phyloP scores from a whole-genome alignment of 805 yeast genomes.

The Yarrowia yakushimensis region DNA sequence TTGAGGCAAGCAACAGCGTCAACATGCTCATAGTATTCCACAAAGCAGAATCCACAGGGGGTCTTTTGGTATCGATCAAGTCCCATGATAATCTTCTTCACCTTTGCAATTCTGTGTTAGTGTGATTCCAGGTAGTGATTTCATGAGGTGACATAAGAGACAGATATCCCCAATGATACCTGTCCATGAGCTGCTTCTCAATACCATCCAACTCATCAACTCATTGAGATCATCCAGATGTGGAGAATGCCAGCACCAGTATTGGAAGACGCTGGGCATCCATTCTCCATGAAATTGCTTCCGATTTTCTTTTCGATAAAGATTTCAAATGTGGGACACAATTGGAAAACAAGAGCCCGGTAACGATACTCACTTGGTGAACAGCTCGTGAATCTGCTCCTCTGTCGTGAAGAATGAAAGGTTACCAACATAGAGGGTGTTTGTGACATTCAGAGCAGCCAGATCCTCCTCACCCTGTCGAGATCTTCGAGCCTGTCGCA shows the following conservation, averaged over 20 bases:
- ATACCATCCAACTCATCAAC: too few relatives aligned
- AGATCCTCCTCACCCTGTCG: conserved; percentile 49
- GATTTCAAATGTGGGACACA: background rate
- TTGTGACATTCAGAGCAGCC: conserved; percentile 59
- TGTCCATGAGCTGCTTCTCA: too few relatives aligned
- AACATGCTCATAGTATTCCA: conserved; percentile 62
- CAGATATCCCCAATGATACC: too few relatives aligned
- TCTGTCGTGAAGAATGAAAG: conserved; percentile 88
- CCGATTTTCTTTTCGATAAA: too few relatives aligned
- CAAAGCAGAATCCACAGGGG: conserved; percentile 96
- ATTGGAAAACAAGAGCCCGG: background rate
- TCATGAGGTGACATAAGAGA: too few relatives aligned
- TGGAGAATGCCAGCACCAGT: too few relatives aligned
- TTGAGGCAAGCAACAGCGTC: conserved; percentile 82
- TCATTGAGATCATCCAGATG: too few relatives aligned
- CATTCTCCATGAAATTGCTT: too few relatives aligned
- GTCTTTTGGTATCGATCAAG: conserved; percentile 84
- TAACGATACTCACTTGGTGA: conserved; percentile 53
- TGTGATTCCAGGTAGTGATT: background rate
- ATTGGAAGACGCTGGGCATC: too few relatives aligned
- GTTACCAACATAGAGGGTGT: conserved; percentile 89
- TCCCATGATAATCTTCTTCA: conserved; percentile 87
- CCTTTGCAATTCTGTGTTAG: conserved; percentile 49
- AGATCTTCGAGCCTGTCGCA: conserved; percentile 38
- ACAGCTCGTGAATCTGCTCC: conserved; percentile 87